Conservation (phyloP, 1,139 yeast genomes). For the Pichia norvegensis region DNA sequence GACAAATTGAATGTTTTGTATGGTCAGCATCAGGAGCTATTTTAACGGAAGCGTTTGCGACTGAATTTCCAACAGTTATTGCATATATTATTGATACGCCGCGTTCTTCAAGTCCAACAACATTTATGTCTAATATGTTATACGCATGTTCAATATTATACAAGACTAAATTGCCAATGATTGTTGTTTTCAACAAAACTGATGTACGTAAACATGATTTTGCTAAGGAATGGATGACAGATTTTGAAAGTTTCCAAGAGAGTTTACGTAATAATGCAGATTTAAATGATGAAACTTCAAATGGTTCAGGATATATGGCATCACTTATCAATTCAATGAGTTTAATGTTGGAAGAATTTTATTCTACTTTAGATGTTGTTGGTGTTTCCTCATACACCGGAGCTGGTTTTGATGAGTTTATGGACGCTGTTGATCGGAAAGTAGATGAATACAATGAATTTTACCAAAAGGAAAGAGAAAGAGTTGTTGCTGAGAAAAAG, state of each 20-base stretch:
- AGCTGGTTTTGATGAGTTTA: conserved; percentile 84
- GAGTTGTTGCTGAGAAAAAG: conserved; percentile 68
- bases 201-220: conserved; percentile 80
- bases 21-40: conserved; percentile 97
- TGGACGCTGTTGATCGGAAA: conserved; percentile 75
- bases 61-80: conserved; percentile 88
- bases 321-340: conserved; percentile 92
- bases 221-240: conserved; percentile 97
- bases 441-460: conserved; percentile 80
- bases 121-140: conserved; percentile 96
- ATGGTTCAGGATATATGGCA: conserved; percentile 89
- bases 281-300: conserved; percentile 53
- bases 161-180: conserved; percentile 95
- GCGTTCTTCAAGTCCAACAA: conserved; percentile 85
- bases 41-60: conserved; percentile 93
- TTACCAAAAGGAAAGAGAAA: conserved; percentile 81
- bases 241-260: conserved; percentile 83
- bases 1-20: conserved; percentile 95
- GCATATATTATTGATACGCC: conserved; percentile 98
- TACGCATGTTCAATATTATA: conserved; percentile 95
- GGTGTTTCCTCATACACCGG: conserved; percentile 91
- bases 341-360: conserved; percentile 91
- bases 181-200: conserved; percentile 90
- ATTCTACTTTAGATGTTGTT: conserved; percentile 85
- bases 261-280: conserved; percentile 62